Percentiles rank a stretch among this genome's conserved stretches.
These are phyloP conservation scores for Phaffia tasmanica DNA, from an alignment of 768 basidiomycete genomes.

Conservation along the genomic window DNA sequence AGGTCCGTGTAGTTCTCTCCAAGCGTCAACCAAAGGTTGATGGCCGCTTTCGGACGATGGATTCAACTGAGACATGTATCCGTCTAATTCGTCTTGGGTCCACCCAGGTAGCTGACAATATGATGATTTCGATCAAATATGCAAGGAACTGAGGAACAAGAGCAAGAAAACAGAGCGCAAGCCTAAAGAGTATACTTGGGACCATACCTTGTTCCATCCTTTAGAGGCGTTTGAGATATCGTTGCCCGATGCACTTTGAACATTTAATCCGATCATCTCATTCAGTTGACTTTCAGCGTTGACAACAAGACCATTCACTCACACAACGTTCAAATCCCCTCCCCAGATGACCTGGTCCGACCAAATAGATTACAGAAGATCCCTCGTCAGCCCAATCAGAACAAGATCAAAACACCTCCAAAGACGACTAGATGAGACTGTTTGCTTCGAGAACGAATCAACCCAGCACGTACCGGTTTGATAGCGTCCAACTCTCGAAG, in stretches of 20 bases:
- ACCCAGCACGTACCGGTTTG: conserved; percentile 8
- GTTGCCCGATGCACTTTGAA: neutral
- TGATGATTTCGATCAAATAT: too few relatives aligned
- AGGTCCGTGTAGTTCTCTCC: conserved; percentile 18
- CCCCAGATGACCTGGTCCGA: conserved; percentile 16
- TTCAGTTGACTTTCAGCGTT: conserved; percentile 13
- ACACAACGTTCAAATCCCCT: neutral
- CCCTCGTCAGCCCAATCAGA: too few relatives aligned
- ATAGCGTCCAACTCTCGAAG: conserved; percentile 21
- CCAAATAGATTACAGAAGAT: neutral
- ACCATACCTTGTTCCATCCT: conserved; percentile 18
- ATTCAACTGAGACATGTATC: conserved; percentile 18
- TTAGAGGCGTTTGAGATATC: conserved; percentile 16
- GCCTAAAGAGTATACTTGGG: neutral
- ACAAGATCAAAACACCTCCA: too few relatives aligned
- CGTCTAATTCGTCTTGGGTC: conserved; percentile 11
- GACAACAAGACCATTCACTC: too few relatives aligned
- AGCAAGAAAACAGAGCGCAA: neutral
- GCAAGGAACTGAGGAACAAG: neutral
- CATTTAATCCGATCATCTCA: too few relatives aligned
- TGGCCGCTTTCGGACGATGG: conserved; percentile 14
- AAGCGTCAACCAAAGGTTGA: conserved; percentile 21
- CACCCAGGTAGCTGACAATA: neutral
- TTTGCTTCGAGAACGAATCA: too few relatives aligned
- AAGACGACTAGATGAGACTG: too few relatives aligned